A percentile compares a stretch with the other conserved stretches of the same genome.
These are phyloP conservation scores for Hirschfeldia incana DNA, from an alignment of 345 rosid species.

Conservation along the genomic window DNA sequence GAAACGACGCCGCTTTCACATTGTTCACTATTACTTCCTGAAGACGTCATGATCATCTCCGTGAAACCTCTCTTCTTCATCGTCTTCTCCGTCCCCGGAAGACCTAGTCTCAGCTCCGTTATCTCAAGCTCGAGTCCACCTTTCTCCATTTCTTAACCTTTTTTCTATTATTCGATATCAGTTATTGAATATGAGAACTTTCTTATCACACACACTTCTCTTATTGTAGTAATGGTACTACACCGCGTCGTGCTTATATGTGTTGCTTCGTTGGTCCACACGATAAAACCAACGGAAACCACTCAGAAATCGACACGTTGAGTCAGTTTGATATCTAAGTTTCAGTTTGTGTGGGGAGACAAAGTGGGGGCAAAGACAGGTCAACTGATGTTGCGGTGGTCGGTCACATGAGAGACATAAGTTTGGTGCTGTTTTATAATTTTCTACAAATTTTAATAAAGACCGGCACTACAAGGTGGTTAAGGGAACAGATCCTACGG, in stretches of 20 bases:
- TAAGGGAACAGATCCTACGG: conserved; percentile 45
- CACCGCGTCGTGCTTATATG: conserved; percentile 40
- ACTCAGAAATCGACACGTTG: conserved; percentile 21
- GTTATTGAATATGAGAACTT: conserved; percentile 17
- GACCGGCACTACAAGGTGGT: conserved; percentile 42
- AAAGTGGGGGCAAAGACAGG: conserved; percentile 44
- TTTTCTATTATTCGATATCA: neutral
- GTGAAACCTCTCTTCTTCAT: conserved; percentile 74
- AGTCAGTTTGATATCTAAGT: conserved; percentile 25
- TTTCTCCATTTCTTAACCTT: conserved; percentile 28
- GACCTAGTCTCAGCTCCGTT: conserved; percentile 84
- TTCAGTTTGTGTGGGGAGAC: conserved; percentile 32
- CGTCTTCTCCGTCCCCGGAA: conserved; percentile 46
- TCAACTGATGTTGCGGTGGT: conserved; percentile 43
- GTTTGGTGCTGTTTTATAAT: conserved; percentile 30
- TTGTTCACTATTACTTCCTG: conserved; percentile 33
- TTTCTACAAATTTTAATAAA: conserved; percentile 22
- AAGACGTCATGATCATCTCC: conserved; percentile 49
- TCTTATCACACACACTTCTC: conserved; percentile 51
- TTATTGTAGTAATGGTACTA: conserved; percentile 29
- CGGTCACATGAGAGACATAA: conserved; percentile 45
- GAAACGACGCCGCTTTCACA: conserved; percentile 37
- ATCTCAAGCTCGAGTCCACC: conserved; percentile 66
- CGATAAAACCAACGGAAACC: conserved; percentile 8
- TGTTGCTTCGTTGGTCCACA: conserved; percentile 31